Base-by-base conservation (phyloP, 805 yeast species). In the Hanseniaspora valbyensis region DNA sequence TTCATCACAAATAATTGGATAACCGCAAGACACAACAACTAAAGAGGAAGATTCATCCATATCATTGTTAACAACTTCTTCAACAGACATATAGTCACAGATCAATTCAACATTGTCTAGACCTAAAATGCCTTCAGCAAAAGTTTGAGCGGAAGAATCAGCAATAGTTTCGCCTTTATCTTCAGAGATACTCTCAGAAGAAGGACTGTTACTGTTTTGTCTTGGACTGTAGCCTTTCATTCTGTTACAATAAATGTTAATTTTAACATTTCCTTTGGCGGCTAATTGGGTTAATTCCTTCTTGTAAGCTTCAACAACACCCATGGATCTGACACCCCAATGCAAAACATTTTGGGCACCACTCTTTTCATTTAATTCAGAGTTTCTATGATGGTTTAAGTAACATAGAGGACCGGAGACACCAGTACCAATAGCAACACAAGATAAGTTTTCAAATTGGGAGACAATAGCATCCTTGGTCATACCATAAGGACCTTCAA, bases 21-120 rank as follows among this genome's bases (percentile, higher is more conserved):
- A 79, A 28, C 81, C 83, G 63, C 83, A 78, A 8, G 77, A 67
- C 30, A 77, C 66, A 29, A 79, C 67, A 1, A 73, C 77, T 37
- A 70, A 62, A 12, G 50, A 45, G 16, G 22, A 19, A 3, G 18
- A 12, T 3, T 13, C 29, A 4, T 29, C 16, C 29, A 45, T 26
- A 24, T 25, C 41, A 16, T 21, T 32, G 2, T 29, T 13, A 3
- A 42, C 32, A 29, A 5, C 19, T 32, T 36, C 28, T 12, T 38
- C 32, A 16, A 28, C 38, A 6, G 10, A 16, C 4, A 25, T 6
- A 19, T 24, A 21, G 9, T 16, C 25, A 14, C 4, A 3, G 19
- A 7, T 14, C 3, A 19, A 9, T 8, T 5, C 5, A 34, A n/a
- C 38, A 34, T 6, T 18, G 22, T 39, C 36, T n/a, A 37, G 22